phyloP scores from a whole-genome alignment of 352 stramenopile genomes.

The Halophytophthora polymorphica region DNA sequence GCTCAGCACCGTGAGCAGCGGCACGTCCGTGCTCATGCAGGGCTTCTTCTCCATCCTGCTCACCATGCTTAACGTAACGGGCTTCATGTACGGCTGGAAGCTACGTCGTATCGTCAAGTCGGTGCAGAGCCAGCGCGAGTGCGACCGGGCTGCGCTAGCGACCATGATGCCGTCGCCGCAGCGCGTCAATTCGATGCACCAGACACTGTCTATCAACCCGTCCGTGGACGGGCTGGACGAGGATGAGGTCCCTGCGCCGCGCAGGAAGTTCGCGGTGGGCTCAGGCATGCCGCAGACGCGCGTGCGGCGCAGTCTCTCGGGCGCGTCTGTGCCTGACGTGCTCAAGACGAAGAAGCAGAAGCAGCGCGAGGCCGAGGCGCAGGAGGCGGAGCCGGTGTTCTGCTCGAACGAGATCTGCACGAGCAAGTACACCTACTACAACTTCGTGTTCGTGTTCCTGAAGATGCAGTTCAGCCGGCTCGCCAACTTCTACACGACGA shows the following conservation, averaged over 20 bases:
- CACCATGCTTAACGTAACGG: conserved; percentile 72
- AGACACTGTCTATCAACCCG: conserved; percentile 62
- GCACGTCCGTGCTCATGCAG: conserved; percentile 83
- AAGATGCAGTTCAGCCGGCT: conserved; percentile 90
- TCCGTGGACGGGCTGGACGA: conserved; percentile 36
- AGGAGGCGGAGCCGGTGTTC: conserved; percentile 38
- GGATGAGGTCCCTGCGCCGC: conserved; percentile 27
- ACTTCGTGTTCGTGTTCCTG: conserved; percentile 87
- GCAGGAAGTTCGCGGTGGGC: conserved; percentile 49
- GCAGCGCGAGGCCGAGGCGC: conserved; percentile 18
- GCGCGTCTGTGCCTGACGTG: conserved; percentile 18
- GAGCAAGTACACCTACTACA: conserved; percentile 91
- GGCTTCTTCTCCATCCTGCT: conserved; percentile 83
- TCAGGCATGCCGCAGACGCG: conserved; percentile 18
- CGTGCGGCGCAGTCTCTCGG: conserved; percentile 18
- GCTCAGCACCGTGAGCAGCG: conserved; percentile 68
- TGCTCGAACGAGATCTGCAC: conserved; percentile 78
- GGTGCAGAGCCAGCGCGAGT: conserved; percentile 78
- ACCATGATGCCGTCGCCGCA: conserved; percentile 70
- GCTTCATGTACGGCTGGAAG: conserved; percentile 86
- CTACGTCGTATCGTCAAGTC: conserved; percentile 84
- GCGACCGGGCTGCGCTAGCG: conserved; percentile 69
- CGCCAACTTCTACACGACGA: conserved; percentile 88
- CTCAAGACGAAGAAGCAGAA: conserved; percentile 31
- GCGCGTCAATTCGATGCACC: conserved; percentile 39